A percentile compares a stretch with the other conserved stretches of the same genome.
Conservation (phyloP, 345 rosid species). For the Jatropha curcas region DNA sequence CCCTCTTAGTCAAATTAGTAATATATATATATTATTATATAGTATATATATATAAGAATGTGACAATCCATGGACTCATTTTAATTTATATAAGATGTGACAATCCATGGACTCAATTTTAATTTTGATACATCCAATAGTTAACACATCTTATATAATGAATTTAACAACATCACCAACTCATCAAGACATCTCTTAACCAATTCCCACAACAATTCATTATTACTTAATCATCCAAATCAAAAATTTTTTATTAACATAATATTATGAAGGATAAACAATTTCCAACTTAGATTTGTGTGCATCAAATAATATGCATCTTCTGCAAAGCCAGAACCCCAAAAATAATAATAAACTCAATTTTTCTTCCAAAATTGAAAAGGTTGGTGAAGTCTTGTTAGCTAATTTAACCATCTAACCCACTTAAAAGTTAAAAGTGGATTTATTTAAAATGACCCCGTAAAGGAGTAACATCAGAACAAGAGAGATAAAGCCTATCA, state of each 20-base stretch:
- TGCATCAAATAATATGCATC: background rate
- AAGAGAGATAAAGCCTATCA: background rate
- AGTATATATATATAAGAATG: too few relatives aligned
- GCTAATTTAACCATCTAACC: background rate
- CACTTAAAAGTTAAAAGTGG: background rate
- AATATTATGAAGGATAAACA: background rate
- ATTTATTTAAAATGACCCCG: background rate
- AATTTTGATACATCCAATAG: background rate
- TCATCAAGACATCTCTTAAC: too few relatives aligned
- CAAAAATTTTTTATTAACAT: background rate
- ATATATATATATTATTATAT: too few relatives aligned
- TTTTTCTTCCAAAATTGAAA: too few relatives aligned
- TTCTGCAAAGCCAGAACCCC: background rate
- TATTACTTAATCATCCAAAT: background rate
- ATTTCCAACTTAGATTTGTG: background rate
- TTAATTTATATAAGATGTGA: too few relatives aligned
- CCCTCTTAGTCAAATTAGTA: too few relatives aligned
- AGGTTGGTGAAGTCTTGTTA: background rate
- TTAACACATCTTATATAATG: too few relatives aligned
- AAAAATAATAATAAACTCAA: too few relatives aligned
- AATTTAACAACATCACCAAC: background rate
- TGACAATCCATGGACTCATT: too few relatives aligned
- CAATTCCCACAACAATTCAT: background rate
- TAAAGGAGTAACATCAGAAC: background rate
- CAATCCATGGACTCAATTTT: background rate